phyloP scores from a whole-genome alignment of 1,284 basidiomycete species.

The Puccinia novopanici region DNA sequence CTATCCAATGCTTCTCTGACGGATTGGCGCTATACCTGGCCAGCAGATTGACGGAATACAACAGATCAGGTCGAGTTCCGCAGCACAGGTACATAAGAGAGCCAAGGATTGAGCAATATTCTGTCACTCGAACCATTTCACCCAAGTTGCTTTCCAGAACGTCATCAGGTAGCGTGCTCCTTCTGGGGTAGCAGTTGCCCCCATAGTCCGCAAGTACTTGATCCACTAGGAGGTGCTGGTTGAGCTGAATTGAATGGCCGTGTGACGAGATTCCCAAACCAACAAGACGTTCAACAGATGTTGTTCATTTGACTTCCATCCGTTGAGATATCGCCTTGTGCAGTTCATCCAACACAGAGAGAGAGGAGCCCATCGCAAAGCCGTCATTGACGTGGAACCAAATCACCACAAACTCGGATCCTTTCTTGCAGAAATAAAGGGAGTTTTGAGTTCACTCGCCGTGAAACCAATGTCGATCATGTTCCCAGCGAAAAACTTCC shows the following conservation, averaged over 20 bases:
- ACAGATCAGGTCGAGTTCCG: conserved; percentile 16
- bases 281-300: no score
- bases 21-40: background rate
- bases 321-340: background rate
- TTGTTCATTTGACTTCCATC: background rate
- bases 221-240: background rate
- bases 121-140: background rate
- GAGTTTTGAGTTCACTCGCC: background rate
- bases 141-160: background rate
- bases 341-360: background rate
- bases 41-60: background rate
- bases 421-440: background rate
- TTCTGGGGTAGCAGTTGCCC: background rate
- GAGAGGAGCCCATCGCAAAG: background rate
- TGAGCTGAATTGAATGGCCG: no score
- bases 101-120: background rate
- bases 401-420: background rate
- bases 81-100: conserved; percentile 4
- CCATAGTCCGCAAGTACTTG: background rate
- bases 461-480: background rate
- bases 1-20: background rate
- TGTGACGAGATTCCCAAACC: no score
- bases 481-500: background rate
- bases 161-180: background rate
- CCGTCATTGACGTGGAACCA: conserved; percentile 35